Percentiles rank a stretch among this genome's conserved stretches.
phyloP scores from a whole-genome alignment of 768 basidiomycete species.

The Vararia minispora region DNA sequence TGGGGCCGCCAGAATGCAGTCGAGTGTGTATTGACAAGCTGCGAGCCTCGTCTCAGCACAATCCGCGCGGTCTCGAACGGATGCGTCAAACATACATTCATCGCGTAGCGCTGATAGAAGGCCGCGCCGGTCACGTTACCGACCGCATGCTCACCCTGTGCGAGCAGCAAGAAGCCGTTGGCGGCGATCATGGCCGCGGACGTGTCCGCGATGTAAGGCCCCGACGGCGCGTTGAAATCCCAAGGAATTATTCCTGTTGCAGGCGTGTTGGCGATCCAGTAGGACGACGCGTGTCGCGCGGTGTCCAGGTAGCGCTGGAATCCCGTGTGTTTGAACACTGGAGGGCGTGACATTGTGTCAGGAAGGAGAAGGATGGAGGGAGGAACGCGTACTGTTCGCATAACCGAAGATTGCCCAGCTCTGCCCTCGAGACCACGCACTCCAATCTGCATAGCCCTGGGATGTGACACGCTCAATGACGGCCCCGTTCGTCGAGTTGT shows the following conservation, averaged over 20 bases:
- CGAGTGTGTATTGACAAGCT: too few relatives aligned
- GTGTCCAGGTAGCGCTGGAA: conserved; percentile 45
- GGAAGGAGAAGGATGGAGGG: neutral
- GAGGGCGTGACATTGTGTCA: neutral
- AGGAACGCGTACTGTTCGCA: conserved; percentile 42
- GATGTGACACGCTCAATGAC: conserved; percentile 46
- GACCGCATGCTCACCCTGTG: conserved; percentile 28
- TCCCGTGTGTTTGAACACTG: conserved; percentile 51
- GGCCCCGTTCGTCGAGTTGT: conserved; percentile 50
- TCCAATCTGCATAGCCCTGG: conserved; percentile 51
- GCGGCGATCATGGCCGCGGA: conserved; percentile 58
- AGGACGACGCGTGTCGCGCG: conserved; percentile 43
- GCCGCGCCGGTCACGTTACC: conserved; percentile 19
- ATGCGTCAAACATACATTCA: conserved; percentile 26
- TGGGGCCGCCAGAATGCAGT: conserved; percentile 33
- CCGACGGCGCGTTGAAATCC: conserved; percentile 63
- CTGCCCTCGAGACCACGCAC: conserved; percentile 69
- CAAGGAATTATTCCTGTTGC: conserved; percentile 57
- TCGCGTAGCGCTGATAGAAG: conserved; percentile 37
- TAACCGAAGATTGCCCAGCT: conserved; percentile 65
- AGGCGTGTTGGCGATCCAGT: conserved; percentile 52
- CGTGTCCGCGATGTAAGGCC: conserved; percentile 53
- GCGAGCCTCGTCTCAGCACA: too few relatives aligned
- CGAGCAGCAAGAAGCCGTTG: conserved; percentile 47
- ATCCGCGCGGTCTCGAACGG: too few relatives aligned